Conservation (phyloP, 2,329 filamentous ascomycete species). For the Aureobasidium musti region DNA sequence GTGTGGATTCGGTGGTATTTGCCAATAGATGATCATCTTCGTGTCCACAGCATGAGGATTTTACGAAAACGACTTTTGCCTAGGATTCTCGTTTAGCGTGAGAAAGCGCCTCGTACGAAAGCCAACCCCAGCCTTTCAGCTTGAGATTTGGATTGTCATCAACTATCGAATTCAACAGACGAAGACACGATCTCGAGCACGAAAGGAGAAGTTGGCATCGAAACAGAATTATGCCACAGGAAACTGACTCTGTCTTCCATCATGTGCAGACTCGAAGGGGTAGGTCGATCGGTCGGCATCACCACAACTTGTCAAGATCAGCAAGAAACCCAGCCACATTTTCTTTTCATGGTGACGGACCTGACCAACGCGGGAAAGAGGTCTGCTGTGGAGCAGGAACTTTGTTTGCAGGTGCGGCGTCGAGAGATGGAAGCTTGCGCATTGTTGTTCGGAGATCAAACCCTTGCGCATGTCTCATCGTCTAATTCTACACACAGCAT, state of each 20-base stretch:
- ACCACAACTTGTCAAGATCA: neutral
- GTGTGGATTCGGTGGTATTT: conserved; percentile 16
- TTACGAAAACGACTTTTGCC: conserved; percentile 18
- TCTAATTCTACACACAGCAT: neutral
- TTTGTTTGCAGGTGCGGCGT: neutral
- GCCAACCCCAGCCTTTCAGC: neutral
- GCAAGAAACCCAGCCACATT: conserved; percentile 6
- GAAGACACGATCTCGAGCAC: neutral
- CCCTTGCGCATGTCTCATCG: conserved; percentile 20
- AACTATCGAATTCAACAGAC: neutral
- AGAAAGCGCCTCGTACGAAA: conserved; percentile 13
- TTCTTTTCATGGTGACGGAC: neutral
- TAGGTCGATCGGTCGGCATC: conserved; percentile 4
- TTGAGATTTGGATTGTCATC: neutral
- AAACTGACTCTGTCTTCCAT: conserved; percentile 8
- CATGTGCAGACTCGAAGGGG: neutral
- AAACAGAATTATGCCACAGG: neutral
- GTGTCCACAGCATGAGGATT: conserved; percentile 13
- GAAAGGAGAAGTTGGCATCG: conserved; percentile 7
- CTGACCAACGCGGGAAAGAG: neutral
- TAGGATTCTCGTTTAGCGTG: conserved; percentile 7
- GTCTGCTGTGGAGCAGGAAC: conserved; percentile 19
- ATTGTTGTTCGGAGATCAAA: conserved; percentile 1
- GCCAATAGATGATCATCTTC: conserved; percentile 17
- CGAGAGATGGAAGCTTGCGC: conserved; percentile 3